Evolutionary conservation across 202 grass and related monocot species (phyloP), one percentile per base, ranked within the genome.

Genomic region (Digitaria exilis): DNA sequence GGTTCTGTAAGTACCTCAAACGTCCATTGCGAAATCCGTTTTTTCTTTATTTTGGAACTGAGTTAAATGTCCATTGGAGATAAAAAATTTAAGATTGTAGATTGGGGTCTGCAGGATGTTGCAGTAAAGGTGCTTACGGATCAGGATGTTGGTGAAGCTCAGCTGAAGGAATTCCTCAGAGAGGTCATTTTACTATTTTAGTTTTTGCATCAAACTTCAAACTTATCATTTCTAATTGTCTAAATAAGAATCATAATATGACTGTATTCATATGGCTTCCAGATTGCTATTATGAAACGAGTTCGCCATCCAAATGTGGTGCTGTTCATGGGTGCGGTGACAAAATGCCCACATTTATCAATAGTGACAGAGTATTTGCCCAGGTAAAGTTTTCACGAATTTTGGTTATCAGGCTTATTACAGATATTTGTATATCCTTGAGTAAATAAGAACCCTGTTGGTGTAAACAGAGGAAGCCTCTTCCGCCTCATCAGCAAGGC

Each of bases 251-350:
- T 12, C 15, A 30, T 57, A 73, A 55, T 46, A 2, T 6, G 25
- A 1, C 25, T 13, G 10, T 85, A 28, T 1, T 35, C 0, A 14
- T 58, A 37, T 16, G 3, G 44, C 18, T 69, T 85, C 28, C 82
- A 98, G 96, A 90, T 98, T 88, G 63, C 92, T 61, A 98, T 98
- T 75, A 98, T 98, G 96, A 98, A 95, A 87, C 92, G 89, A 13
- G 92, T 87, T 50, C 90, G 92, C 42, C 96, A 98, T 88, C 92
- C 96, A n/a, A 98, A 95, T 64, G 90, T 98, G 42, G 90, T 98
- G 14, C 69, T 98, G 39, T 98, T 98, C 76, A 98, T 98, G 96
- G 95, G 96, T 49, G 96, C 96, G 3, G 92, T 98, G 66, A 95
- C 87, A 11, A 98, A 93, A 67, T 87, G 80, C 43, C 92, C 92